Evolutionary conservation across 2,329 filamentous ascomycete species (phyloP).

Genomic region (Stagonosporopsis cucurbitacearum): DNA sequence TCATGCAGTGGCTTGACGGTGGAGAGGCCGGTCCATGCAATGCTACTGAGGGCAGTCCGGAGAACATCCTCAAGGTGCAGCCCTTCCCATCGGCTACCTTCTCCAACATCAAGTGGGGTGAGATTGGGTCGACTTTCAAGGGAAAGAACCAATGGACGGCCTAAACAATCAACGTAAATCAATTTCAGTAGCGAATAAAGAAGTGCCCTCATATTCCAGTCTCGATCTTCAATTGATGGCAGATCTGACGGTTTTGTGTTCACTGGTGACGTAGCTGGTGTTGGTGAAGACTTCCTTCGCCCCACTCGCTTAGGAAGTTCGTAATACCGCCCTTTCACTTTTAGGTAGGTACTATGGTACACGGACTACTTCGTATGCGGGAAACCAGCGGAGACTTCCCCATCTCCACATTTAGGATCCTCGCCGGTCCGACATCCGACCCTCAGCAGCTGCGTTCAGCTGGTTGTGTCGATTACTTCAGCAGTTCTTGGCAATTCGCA

Average conservation of each 20-base stretch:
- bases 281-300: not conserved
- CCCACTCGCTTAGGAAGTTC: not conserved
- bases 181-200: not conserved
- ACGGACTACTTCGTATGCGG: not conserved
- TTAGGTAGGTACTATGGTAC: too few species aligned
- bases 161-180: conserved; percentile 6
- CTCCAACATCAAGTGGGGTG: conserved; percentile 66
- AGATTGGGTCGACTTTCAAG: conserved; percentile 62
- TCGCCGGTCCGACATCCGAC: not conserved
- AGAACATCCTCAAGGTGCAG: conserved; percentile 55
- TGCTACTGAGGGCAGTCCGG: conserved; percentile 60
- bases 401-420: not conserved
- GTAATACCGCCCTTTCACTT: not conserved
- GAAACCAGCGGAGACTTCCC: not conserved
- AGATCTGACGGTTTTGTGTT: not conserved
- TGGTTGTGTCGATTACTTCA: not conserved
- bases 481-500: conserved; percentile 3
- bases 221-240: not conserved
- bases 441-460: not conserved
- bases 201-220: not conserved
- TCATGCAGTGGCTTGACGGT: conserved; percentile 66
- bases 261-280: not conserved
- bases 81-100: conserved; percentile 61
- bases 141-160: conserved; percentile 30
- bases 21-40: conserved; percentile 62